A percentile compares a stretch with the other conserved stretches of the same genome.
phyloP scores from a whole-genome alignment of 148 eudicot genomes.

The Fagopyrum homotropicum region DNA sequence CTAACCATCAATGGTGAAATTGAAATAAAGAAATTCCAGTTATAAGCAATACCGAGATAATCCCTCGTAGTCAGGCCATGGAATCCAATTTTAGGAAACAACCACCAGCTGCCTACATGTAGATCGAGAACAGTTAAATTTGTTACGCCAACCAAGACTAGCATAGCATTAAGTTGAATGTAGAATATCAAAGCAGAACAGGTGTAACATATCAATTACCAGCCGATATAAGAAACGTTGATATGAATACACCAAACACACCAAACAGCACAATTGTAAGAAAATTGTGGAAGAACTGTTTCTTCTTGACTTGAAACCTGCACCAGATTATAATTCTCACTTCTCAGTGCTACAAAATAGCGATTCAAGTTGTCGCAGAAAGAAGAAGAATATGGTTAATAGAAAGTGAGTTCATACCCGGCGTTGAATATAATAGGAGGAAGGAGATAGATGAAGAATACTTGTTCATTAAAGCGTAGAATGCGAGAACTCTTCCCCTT shows the following conservation, averaged over 20 bases:
- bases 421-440: slow-evolving; percentile 97
- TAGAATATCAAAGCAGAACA: neutral
- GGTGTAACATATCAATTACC: slow-evolving; percentile 31
- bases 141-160: neutral
- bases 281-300: slow-evolving; percentile 94
- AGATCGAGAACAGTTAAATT: neutral
- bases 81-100: slow-evolving; percentile 65
- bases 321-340: neutral
- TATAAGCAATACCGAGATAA: slow-evolving; percentile 52
- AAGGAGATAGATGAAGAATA: slow-evolving; percentile 92
- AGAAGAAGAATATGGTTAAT: neutral
- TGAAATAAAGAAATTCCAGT: neutral
- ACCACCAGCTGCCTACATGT: slow-evolving; percentile 72
- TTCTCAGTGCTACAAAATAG: neutral
- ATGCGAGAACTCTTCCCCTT: slow-evolving; percentile 83
- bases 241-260: slow-evolving; percentile 76
- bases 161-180: neutral
- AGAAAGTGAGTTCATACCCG: slow-evolving; percentile 39
- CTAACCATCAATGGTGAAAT: neutral
- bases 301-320: slow-evolving; percentile 98
- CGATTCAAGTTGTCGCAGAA: neutral
- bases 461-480: slow-evolving; percentile 68
- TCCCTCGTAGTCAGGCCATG: slow-evolving; percentile 56
- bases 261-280: slow-evolving; percentile 88
- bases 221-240: slow-evolving; percentile 55